Conservation (phyloP, 2,329 filamentous ascomycete genomes). For the Xylariaceae sp. region DNA sequence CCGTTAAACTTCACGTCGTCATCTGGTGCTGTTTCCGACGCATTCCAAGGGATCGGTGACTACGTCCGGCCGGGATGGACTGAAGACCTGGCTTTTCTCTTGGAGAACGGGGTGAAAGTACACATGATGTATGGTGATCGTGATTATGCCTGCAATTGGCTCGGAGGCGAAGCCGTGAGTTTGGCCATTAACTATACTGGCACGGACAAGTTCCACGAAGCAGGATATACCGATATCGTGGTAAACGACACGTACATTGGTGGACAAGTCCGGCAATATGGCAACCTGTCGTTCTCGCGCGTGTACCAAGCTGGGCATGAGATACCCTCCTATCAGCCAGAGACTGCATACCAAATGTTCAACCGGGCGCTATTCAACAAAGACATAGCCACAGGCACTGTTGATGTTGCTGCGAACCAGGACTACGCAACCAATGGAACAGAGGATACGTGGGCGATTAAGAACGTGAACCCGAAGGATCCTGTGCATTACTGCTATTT, state of each 20-base stretch:
- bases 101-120: slow-evolving; percentile 57
- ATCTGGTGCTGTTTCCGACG: slow-evolving; percentile 40
- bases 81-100: slow-evolving; percentile 48
- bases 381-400: slow-evolving; percentile 50
- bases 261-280: slow-evolving; percentile 68
- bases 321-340: slow-evolving; percentile 51
- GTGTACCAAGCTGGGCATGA: slow-evolving; percentile 59
- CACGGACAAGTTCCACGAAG: slow-evolving; percentile 42
- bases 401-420: slow-evolving; percentile 48
- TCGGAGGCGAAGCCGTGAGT: slow-evolving; percentile 52
- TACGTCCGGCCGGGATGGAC: slow-evolving; percentile 35
- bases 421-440: slow-evolving; percentile 31
- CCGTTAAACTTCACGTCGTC: slow-evolving; percentile 56
- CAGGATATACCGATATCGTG: slow-evolving; percentile 64
- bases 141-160: slow-evolving; percentile 57
- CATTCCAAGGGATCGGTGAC: slow-evolving; percentile 40
- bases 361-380: slow-evolving; percentile 49
- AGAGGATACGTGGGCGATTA: slow-evolving; percentile 43
- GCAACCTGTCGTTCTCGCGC: slow-evolving; percentile 62
- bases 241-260: slow-evolving; percentile 60
- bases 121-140: slow-evolving; percentile 57
- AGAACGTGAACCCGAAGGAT: slow-evolving; percentile 44
- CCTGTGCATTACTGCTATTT: slow-evolving; percentile 58
- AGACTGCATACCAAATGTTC: slow-evolving; percentile 49
- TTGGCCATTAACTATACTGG: slow-evolving; percentile 46